phyloP scores from a whole-genome alignment of 176 grass and related monocot species.

The Oryza brachyantha region DNA sequence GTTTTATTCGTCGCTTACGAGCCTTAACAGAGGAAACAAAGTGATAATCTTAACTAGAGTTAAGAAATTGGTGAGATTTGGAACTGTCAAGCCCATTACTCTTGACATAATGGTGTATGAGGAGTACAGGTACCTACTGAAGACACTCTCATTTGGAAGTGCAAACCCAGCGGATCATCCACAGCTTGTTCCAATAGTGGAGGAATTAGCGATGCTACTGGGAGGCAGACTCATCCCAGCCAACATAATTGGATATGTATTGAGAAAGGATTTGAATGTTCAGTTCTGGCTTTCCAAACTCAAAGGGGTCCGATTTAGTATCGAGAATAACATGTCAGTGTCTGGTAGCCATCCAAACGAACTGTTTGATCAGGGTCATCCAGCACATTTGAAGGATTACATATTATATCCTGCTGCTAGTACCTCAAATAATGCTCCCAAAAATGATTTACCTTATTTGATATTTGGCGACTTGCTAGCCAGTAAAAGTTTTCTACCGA shows the following conservation, averaged over 20 bases:
- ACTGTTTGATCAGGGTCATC: neutral
- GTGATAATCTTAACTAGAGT: neutral
- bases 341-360: neutral
- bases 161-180: neutral
- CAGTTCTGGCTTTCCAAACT: neutral
- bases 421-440: neutral
- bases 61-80: neutral
- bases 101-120: neutral
- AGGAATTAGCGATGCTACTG: neutral
- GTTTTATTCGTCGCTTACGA: neutral
- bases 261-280: neutral
- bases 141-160: constrained; percentile 8
- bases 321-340: neutral
- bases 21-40: constrained; percentile 3
- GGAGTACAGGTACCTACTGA: constrained; percentile 18
- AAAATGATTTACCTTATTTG: neutral
- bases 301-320: neutral
- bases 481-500: neutral
- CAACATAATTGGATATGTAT: neutral
- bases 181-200: neutral
- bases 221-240: neutral
- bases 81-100: neutral
- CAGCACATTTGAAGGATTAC: neutral
- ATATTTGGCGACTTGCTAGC: neutral
- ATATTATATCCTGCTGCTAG: neutral